Evolutionary conservation across 2,329 filamentous ascomycete species (phyloP), one percentile per base, ranked within the genome.

Genomic region (Trichoderma koningii): DNA sequence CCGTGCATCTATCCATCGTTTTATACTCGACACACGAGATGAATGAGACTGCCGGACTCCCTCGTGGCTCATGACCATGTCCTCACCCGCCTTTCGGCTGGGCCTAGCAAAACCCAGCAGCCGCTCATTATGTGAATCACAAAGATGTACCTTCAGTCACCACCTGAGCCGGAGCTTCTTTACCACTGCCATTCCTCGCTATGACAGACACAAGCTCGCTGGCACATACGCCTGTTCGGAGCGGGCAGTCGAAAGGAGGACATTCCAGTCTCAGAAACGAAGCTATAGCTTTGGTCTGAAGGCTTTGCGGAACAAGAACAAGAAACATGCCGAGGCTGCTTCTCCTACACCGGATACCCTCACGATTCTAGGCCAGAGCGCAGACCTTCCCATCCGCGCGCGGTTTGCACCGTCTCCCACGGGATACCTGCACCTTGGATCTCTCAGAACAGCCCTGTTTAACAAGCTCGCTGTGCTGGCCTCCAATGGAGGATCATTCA

Each of bases 351-450:
- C 34, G 5, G 57, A 51, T 14, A 59, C 72, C 23, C 73, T 69
- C 52, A 72, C 69, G 50, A 75, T 78, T 59, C 70, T 79, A 2
- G 76, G 76, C 14, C 73, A 78, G 55, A 71, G 70, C 87, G 87
- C 66, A 83, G 92, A 75, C 92, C 65, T 70, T 14, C 76, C 76
- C 14, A 76, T 79, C 55, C 70, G 77, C 34, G 73, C 95, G 19
- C 89, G 95, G 53, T 99, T 99, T 77, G 95, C 96, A 1, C 95
- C 95, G 0, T 98, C 95, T 1, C 95, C 95, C 0, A 99, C 95
- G 0, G 95, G 95, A 1, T 93, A 94, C 72, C 83, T 99, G 26
- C 95, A 99, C 77, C 82, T 99, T 14, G 95, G 95, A 4, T 97
- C 93, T 0, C 77, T 99, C 42, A 85, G 95, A 66, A 99, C 95